Conservation (phyloP, 1,284 basidiomycete genomes). For the Cryptococcus hybrid region DNA sequence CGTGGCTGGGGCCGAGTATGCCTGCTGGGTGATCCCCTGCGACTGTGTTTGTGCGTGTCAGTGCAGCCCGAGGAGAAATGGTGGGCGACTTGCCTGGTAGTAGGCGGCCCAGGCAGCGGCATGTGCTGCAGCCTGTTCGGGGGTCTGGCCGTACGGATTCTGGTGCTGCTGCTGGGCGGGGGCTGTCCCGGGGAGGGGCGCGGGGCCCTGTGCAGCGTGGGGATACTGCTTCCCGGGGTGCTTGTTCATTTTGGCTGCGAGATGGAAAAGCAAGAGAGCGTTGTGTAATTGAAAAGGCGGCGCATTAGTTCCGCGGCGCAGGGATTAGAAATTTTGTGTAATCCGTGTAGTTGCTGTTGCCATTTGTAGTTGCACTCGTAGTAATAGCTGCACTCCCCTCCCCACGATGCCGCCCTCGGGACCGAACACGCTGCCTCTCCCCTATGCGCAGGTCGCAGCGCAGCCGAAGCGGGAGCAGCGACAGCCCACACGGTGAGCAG, state of each 20-base stretch:
- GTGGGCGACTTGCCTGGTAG: constrained; percentile 37
- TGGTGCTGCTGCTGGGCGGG: constrained; percentile 54
- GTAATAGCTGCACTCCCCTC: no score
- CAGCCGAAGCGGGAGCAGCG: constrained; percentile 41
- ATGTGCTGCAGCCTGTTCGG: constrained; percentile 26
- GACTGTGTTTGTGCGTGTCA: constrained; percentile 15
- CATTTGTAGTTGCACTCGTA: no score
- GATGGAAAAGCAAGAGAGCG: not conserved
- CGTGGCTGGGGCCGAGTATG: constrained; percentile 15
- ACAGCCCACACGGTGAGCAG: constrained; percentile 47
- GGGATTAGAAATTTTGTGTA: not conserved
- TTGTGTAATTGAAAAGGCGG: not conserved
- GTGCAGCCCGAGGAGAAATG: constrained; percentile 1
- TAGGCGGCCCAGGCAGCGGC: constrained; percentile 49
- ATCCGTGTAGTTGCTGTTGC: not conserved
- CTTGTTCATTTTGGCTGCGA: constrained; percentile 30
- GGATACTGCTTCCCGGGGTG: constrained; percentile 30
- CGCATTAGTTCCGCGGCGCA: no score
- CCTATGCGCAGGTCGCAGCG: constrained; percentile 42
- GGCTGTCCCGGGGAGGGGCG: constrained; percentile 47
- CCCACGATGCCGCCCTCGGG: constrained; percentile 11
- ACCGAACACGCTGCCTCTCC: constrained; percentile 35
- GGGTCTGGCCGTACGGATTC: constrained; percentile 20
- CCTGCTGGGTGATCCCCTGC: constrained; percentile 22
- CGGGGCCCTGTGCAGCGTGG: constrained; percentile 51